Evolutionary conservation across 2,329 filamentous ascomycete species (phyloP).

Genomic region (Paracorniculantispora psalliotae): DNA sequence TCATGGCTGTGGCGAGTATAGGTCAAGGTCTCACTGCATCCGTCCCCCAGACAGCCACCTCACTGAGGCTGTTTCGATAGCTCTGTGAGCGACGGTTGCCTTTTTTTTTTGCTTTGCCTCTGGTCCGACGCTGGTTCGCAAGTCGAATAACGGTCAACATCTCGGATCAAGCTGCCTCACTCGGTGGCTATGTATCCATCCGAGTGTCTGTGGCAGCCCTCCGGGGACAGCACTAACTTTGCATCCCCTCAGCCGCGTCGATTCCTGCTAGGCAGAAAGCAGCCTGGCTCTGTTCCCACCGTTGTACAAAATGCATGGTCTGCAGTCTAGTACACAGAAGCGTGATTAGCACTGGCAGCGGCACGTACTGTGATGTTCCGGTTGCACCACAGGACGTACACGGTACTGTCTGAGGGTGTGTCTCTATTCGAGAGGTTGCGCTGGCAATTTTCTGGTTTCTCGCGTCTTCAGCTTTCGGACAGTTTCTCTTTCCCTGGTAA

Average conservation of each 20-base stretch:
- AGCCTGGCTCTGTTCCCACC: background rate
- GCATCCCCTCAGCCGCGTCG: background rate
- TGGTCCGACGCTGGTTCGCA: background rate
- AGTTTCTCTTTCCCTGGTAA: background rate
- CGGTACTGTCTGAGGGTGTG: background rate
- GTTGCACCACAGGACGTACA: slow-evolving; percentile 1
- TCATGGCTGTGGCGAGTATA: background rate
- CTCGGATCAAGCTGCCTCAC: background rate
- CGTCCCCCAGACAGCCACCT: background rate
- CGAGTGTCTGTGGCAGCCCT: background rate
- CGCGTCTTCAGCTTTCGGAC: background rate
- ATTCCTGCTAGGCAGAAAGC: background rate
- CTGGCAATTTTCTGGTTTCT: background rate
- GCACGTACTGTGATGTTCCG: background rate
- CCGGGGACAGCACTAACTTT: background rate
- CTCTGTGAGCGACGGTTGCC: background rate
- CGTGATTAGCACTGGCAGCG: background rate
- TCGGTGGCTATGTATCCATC: slow-evolving; percentile 4
- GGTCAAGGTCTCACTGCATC: background rate
- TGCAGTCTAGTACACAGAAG: background rate
- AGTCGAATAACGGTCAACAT: background rate
- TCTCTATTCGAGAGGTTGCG: background rate
- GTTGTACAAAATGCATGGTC: background rate
- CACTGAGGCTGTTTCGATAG: background rate
- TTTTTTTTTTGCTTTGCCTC: background rate